A percentile compares a stretch with the other conserved stretches of the same genome.
These are phyloP conservation scores for Paecilomyces sp. DNA, from an alignment of 2,329 filamentous ascomycete genomes.

Conservation along the genomic window DNA sequence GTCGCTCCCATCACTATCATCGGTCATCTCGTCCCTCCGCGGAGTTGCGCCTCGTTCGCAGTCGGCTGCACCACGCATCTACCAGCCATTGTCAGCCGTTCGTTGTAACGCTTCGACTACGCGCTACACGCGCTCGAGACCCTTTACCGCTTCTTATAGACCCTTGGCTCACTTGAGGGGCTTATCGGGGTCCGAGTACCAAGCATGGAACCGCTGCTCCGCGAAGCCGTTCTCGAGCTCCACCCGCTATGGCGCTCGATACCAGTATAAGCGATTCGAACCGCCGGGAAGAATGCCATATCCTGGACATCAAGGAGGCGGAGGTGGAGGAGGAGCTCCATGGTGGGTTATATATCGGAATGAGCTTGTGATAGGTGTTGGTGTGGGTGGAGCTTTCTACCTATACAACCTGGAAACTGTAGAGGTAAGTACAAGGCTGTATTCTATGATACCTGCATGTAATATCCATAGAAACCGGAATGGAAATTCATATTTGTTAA, in stretches of 20 bases:
- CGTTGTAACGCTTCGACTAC: background rate
- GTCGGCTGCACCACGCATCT: background rate
- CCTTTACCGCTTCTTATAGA: background rate
- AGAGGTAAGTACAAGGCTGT: constrained; percentile 27
- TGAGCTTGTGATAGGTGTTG: constrained; percentile 31
- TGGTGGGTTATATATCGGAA: constrained; percentile 15
- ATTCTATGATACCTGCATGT: background rate
- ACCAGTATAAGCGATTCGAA: constrained; percentile 15
- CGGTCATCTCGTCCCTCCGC: background rate
- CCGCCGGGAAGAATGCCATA: constrained; percentile 5
- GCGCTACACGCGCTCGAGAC: background rate
- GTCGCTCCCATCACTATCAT: background rate
- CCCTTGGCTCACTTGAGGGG: background rate
- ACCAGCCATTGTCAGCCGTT: background rate
- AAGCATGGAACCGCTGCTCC: background rate
- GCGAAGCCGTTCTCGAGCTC: constrained; percentile 10
- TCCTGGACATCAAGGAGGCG: constrained; percentile 4
- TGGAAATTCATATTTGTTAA: background rate
- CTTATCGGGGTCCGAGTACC: background rate
- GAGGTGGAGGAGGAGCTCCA: constrained; percentile 6
- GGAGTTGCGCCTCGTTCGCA: background rate
- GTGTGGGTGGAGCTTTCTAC: constrained; percentile 41
- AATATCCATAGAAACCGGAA: background rate
- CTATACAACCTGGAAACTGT: constrained; percentile 51
- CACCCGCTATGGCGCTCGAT: constrained; percentile 1